Base-by-base conservation (phyloP, 1,284 basidiomycete genomes). In the Puccinia polysora region DNA sequence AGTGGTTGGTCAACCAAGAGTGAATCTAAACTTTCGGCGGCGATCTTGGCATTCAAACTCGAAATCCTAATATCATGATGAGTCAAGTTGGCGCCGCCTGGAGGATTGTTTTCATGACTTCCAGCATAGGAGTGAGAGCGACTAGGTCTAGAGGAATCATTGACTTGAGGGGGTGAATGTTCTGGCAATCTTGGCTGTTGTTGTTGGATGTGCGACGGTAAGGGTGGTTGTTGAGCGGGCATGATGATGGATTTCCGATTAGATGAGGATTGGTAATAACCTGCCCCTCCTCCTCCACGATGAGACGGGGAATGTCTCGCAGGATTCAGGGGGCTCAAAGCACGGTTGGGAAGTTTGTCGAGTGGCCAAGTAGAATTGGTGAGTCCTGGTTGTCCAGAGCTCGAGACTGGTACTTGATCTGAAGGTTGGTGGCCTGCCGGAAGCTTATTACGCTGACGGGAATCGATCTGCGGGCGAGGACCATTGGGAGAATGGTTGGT, bases 291-390 rank as follows among this genome's bases (percentile, higher is more conserved):
- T 32, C 45, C 12, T 23, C 14, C 43, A 18, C 43, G 62, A 52
- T 64, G 64, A 32, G 50, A n/a, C 1, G 36, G 52, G 2, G 65
- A 67, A 15, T 55, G 36, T 4, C 34, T 30, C 2, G 65, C 65
- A 7, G 65, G 65, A 28, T 67, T 67, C 10, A 67, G 52, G 5
- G 65, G 65, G 28, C 65, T 67, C 15, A 67, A 28, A 18, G 65
- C 65, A 2, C 65, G 49, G 23, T 55, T 67, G 12, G 65, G 65
- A 5, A 25, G 20, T 30, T 67, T 55, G 34, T 55, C 65, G 49
- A 43, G 32, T 52, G 58, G 36, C 58, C 58, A 60, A 7, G 15
- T 52, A 23, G 38, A 56, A 36, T 18, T 34, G 49, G 28, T 36
- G 47, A 53, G 38, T 8, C 18, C 23, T 10, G 45, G 30, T n/a